Conservation (phyloP, 2,329 filamentous ascomycete species). For the Myrmaecium sp. region DNA sequence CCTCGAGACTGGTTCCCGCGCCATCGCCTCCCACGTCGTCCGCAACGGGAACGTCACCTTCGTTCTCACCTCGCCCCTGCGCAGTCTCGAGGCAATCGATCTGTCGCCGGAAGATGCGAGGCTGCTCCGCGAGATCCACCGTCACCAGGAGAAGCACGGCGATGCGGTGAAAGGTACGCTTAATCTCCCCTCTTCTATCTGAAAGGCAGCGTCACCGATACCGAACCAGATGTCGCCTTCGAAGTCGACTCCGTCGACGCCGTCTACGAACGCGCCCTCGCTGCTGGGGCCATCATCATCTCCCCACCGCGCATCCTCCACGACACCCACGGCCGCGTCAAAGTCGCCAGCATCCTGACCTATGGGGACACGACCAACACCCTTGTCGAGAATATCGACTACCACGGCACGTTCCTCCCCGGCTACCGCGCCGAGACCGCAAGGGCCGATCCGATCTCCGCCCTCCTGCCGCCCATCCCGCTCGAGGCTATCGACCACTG, state of each 20-base stretch:
- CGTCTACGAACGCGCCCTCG: slow-evolving; percentile 59
- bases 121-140: slow-evolving; percentile 58
- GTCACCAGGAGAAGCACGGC: slow-evolving; percentile 71
- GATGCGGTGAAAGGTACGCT: slow-evolving; percentile 60
- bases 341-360: slow-evolving; percentile 66
- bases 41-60: slow-evolving; percentile 62
- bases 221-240: slow-evolving; percentile 58
- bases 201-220: not conserved
- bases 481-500: slow-evolving; percentile 82
- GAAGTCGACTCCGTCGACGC: slow-evolving; percentile 78
- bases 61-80: slow-evolving; percentile 67
- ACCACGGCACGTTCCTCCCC: slow-evolving; percentile 65
- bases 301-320: slow-evolving; percentile 36
- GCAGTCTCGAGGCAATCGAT: slow-evolving; percentile 21
- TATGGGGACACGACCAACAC: slow-evolving; percentile 96
- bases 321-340: slow-evolving; percentile 51
- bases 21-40: slow-evolving; percentile 70
- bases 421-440: slow-evolving; percentile 47
- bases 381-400: slow-evolving; percentile 55
- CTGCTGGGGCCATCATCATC: slow-evolving; percentile 45
- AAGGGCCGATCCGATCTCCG: slow-evolving; percentile 27
- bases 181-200: not conserved
- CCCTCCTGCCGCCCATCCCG: slow-evolving; percentile 43
- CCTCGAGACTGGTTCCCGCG: slow-evolving; percentile 71
- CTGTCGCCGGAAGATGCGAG: slow-evolving; percentile 39